Evolutionary conservation across 1,139 yeast species (phyloP).

Genomic region (Kodamaea alishanica): DNA sequence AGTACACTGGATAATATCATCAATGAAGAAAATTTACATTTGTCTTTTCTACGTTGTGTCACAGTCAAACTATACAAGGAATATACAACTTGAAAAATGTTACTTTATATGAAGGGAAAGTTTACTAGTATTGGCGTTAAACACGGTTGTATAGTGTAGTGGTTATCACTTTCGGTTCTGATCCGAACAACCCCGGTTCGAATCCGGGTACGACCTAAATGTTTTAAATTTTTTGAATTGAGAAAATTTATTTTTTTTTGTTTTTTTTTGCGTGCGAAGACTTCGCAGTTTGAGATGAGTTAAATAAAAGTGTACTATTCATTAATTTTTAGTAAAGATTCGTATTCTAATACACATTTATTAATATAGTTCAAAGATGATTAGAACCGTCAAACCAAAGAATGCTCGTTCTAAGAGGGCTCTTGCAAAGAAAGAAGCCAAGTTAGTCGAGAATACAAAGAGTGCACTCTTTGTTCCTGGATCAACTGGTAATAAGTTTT

Average conservation of each 20-base stretch:
- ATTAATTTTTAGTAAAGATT: slow-evolving; percentile 6
- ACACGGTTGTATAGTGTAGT: slow-evolving; percentile 44
- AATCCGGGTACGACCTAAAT: slow-evolving; percentile 84
- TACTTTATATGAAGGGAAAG: slow-evolving; percentile 2
- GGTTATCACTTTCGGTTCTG: slow-evolving; percentile 48
- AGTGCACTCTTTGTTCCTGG: slow-evolving; percentile 92
- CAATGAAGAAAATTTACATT: no score
- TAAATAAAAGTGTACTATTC: background rate
- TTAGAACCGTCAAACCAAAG: slow-evolving; percentile 74
- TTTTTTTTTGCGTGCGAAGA: background rate
- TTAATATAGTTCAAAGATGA: slow-evolving; percentile 34
- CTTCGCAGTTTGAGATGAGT: no score
- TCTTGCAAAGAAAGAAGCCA: slow-evolving; percentile 81
- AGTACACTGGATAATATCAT: background rate
- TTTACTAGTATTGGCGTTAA: slow-evolving; percentile 5
- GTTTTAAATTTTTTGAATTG: slow-evolving; percentile 16
- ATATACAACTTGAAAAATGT: no score
- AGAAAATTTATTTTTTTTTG: slow-evolving; percentile 1
- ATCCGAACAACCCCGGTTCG: slow-evolving; percentile 91
- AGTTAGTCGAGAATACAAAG: slow-evolving; percentile 84
- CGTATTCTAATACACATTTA: slow-evolving; percentile 1
- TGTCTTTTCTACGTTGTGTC: no score
- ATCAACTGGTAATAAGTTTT: slow-evolving; percentile 67
- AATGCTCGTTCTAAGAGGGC: slow-evolving; percentile 97
- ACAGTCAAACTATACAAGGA: no score